A percentile compares a stretch with the other conserved stretches of the same genome.
Evolutionary conservation across 2,329 filamentous ascomycete species (phyloP).

Genomic region (Aspergillus flavus): DNA sequence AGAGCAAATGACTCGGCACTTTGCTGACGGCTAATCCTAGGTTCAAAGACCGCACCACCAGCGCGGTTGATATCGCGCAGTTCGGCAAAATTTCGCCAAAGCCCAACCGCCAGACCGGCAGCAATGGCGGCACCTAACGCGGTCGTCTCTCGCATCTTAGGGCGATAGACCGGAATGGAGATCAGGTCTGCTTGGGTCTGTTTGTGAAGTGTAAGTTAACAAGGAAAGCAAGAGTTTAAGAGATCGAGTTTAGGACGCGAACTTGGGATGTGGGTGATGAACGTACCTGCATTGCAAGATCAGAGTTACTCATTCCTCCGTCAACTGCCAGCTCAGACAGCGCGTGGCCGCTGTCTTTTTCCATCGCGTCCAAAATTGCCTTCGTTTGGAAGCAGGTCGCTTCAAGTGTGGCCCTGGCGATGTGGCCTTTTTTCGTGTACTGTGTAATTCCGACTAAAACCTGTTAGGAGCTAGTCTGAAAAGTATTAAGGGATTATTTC

Average conservation of each 20-base stretch:
- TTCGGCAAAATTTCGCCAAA: slow-evolving; percentile 76
- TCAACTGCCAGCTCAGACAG: slow-evolving; percentile 81
- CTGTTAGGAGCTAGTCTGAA: background rate
- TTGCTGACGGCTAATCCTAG: slow-evolving; percentile 58
- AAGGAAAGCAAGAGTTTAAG: background rate
- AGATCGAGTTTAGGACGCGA: background rate
- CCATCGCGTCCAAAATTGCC: slow-evolving; percentile 92
- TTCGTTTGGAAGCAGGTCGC: slow-evolving; percentile 92
- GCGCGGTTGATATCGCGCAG: slow-evolving; percentile 71
- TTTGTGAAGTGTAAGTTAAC: background rate
- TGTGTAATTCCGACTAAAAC: slow-evolving; percentile 74
- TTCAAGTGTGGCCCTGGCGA: slow-evolving; percentile 85
- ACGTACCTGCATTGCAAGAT: slow-evolving; percentile 77
- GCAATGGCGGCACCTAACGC: slow-evolving; percentile 84
- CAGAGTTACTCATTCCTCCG: slow-evolving; percentile 84
- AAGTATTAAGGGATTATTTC: slow-evolving; percentile 24
- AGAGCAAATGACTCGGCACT: slow-evolving; percentile 63
- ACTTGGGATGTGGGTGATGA: background rate
- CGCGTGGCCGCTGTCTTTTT: slow-evolving; percentile 76
- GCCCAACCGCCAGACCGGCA: slow-evolving; percentile 75
- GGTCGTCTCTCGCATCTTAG: slow-evolving; percentile 84
- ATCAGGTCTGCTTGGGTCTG: slow-evolving; percentile 81
- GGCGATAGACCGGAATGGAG: slow-evolving; percentile 77
- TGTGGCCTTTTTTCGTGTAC: slow-evolving; percentile 81
- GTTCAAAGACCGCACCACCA: slow-evolving; percentile 71